Evolutionary conservation across 2,329 filamentous ascomycete genomes (phyloP).

Genomic region (Penicillium paneum): DNA sequence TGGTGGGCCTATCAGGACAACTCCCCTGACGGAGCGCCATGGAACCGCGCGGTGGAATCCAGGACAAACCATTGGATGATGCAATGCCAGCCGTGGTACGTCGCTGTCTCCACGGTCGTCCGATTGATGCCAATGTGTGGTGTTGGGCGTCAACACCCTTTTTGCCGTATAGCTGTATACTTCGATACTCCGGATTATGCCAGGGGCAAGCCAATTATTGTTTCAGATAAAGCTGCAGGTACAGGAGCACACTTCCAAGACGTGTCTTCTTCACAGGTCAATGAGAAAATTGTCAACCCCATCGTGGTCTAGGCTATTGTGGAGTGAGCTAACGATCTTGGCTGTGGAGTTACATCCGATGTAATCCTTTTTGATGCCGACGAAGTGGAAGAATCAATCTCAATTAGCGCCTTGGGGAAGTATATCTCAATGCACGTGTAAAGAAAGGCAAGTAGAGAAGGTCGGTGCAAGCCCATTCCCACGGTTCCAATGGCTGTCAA

Average conservation of each 20-base stretch:
- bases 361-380: neutral
- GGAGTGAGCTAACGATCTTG: slow-evolving; percentile 5
- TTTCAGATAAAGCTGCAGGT: neutral
- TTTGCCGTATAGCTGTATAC: too few species aligned
- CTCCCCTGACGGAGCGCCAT: slow-evolving; percentile 2
- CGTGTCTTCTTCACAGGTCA: neutral
- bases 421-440: neutral
- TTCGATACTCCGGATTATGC: neutral
- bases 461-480: slow-evolving; percentile 9
- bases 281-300: neutral
- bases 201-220: slow-evolving; percentile 11
- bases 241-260: neutral
- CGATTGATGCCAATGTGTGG: neutral
- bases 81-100: neutral
- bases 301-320: slow-evolving; percentile 14
- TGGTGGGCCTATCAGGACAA: neutral
- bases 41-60: neutral
- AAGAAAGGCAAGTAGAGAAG: neutral
- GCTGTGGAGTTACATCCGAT: slow-evolving; percentile 10
- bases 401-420: neutral
- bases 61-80: neutral
- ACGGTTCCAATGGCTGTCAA: slow-evolving; percentile 9
- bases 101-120: neutral
- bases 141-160: too few species aligned
- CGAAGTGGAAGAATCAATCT: neutral